Conservation (phyloP, 2,329 filamentous ascomycete genomes). For the Stylonectria norvegica region DNA sequence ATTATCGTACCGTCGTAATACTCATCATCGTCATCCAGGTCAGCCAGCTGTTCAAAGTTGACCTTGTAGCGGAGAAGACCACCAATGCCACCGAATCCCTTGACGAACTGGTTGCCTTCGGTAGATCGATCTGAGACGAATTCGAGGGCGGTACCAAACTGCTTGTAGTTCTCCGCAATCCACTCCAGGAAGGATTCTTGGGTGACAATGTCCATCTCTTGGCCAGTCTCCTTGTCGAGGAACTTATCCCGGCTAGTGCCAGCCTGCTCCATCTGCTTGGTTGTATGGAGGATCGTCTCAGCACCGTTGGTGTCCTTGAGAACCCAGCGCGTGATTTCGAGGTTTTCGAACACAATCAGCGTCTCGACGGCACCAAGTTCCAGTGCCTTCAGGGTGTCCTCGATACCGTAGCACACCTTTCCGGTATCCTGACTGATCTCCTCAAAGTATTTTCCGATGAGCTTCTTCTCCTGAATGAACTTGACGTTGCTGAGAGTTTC, state of each 20-base stretch:
- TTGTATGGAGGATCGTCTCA: slow-evolving; percentile 80
- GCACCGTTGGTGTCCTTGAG: slow-evolving; percentile 74
- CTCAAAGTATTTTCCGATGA: slow-evolving; percentile 98
- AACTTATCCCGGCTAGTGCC: slow-evolving; percentile 83
- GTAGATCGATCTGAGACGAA: slow-evolving; percentile 97
- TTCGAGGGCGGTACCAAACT: slow-evolving; percentile 92
- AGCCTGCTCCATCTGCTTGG: slow-evolving; percentile 67
- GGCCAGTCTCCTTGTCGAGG: slow-evolving; percentile 90
- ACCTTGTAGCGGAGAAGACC: slow-evolving; percentile 98
- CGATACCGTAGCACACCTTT: slow-evolving; percentile 95
- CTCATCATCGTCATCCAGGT: slow-evolving; percentile 89
- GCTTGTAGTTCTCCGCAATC: slow-evolving; percentile 97
- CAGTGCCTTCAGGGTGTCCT: slow-evolving; percentile 94
- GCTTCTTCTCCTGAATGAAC: slow-evolving; percentile 99
- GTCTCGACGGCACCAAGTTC: slow-evolving; percentile 94
- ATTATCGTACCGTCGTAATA: slow-evolving; percentile 69
- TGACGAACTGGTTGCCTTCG: slow-evolving; percentile 99
- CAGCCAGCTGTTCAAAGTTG: slow-evolving; percentile 98
- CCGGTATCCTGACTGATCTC: slow-evolving; percentile 98
- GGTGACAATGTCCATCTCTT: slow-evolving; percentile 92
- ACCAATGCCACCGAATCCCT: slow-evolving; percentile 97
- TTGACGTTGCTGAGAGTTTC: slow-evolving; percentile 99
- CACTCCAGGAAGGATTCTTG: slow-evolving; percentile 97
- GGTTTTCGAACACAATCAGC: slow-evolving; percentile 94
- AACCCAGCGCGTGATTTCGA: slow-evolving; percentile 89